Percentiles rank a stretch among this genome's conserved stretches.
Conservation (phyloP, 2,329 filamentous ascomycete species). For the Parastagonospora avenae region DNA sequence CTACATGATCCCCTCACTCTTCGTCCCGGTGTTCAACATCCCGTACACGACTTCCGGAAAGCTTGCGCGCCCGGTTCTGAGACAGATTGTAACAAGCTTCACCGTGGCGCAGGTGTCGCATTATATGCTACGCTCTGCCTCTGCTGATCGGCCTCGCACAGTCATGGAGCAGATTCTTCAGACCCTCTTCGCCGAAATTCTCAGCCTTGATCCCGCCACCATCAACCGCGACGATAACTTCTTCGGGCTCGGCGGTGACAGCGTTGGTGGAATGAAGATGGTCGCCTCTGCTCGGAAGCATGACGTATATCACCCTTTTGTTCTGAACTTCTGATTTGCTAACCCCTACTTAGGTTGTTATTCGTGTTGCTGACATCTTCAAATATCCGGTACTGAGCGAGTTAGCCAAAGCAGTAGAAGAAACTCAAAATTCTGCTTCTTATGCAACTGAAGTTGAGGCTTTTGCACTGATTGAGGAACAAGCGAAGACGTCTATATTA, state of each 20-base stretch:
- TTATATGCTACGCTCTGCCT: slow-evolving; percentile 14
- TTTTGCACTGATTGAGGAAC: slow-evolving; percentile 10
- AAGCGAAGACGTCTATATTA: not conserved
- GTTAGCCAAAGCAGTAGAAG: slow-evolving; percentile 57
- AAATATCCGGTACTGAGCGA: slow-evolving; percentile 49
- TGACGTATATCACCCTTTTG: not conserved
- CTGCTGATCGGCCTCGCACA: slow-evolving; percentile 9
- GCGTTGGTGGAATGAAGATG: slow-evolving; percentile 12
- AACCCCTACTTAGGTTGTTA: slow-evolving; percentile 9
- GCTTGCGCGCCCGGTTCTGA: slow-evolving; percentile 8
- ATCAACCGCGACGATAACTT: slow-evolving; percentile 17
- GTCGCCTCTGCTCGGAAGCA: slow-evolving; percentile 7
- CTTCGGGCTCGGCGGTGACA: slow-evolving; percentile 17
- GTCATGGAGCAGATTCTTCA: slow-evolving; percentile 14
- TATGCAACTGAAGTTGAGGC: slow-evolving; percentile 2
- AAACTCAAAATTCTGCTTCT: slow-evolving; percentile 22
- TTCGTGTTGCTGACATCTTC: slow-evolving; percentile 49
- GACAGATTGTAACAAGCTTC: slow-evolving; percentile 12
- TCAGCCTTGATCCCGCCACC: not conserved
- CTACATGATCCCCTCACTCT: slow-evolving; percentile 50
- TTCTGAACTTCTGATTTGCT: not conserved
- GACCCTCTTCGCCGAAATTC: slow-evolving; percentile 1
- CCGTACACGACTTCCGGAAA: slow-evolving; percentile 47
- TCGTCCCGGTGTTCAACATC: slow-evolving; percentile 45
- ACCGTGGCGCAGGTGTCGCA: slow-evolving; percentile 13